phyloP scores from a whole-genome alignment of 2,329 filamentous ascomycete species.

The Fusarium chaquense region DNA sequence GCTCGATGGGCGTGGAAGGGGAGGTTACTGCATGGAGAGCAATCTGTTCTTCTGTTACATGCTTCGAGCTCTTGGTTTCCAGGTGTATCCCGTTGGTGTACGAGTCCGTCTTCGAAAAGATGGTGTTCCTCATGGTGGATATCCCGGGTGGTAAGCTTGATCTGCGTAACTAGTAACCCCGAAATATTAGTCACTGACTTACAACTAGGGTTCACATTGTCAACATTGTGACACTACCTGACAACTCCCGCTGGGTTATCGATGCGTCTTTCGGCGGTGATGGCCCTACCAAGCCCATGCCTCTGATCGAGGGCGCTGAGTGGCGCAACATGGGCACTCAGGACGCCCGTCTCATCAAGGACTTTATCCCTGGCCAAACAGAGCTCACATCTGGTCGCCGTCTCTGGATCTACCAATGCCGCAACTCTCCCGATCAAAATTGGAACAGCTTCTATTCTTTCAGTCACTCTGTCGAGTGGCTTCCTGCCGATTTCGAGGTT shows the following conservation, averaged over 20 bases:
- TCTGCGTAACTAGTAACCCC: conserved; percentile 24
- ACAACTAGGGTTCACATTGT: conserved; percentile 66
- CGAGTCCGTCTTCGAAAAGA: conserved; percentile 58
- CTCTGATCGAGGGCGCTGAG: conserved; percentile 59
- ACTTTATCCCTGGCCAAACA: conserved; percentile 61
- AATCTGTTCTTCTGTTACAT: conserved; percentile 67
- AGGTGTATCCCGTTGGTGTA: conserved; percentile 67
- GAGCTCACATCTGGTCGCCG: conserved; percentile 55
- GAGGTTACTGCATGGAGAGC: conserved; percentile 72
- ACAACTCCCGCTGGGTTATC: conserved; percentile 62
- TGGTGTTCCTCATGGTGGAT: conserved; percentile 57
- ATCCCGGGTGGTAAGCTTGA: conserved; percentile 58
- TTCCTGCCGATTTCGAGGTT: conserved; percentile 69
- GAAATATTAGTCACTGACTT: conserved; percentile 15
- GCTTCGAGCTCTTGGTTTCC: conserved; percentile 64
- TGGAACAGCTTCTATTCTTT: conserved; percentile 76
- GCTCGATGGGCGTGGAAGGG: conserved; percentile 55
- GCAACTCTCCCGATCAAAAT: conserved; percentile 58
- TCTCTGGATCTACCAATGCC: conserved; percentile 74
- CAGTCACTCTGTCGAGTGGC: conserved; percentile 70
- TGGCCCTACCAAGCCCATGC: conserved; percentile 68
- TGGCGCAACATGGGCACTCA: conserved; percentile 66
- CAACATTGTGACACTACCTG: conserved; percentile 68
- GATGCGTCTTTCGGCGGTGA: conserved; percentile 76
- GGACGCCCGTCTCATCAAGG: conserved; percentile 65